Conservation (phyloP, 129 eudicot genomes). For the Helianthus annuus region HanXRQr2.0-SUNRISE NC_035449.2:23327181-23327680, state of each 20-base stretch:
- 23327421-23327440: conserved; percentile 37
- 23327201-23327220: conserved; percentile 47
- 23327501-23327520: conserved; percentile 38
- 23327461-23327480: neutral
- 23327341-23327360: conserved; percentile 41
- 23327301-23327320: conserved; percentile 35
- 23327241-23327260: conserved; percentile 47
- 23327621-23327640: conserved; percentile 47
- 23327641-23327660: conserved; percentile 34
- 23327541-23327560: conserved; percentile 31
- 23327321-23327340: conserved; percentile 37
- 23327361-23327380: conserved; percentile 40
- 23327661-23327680: conserved; percentile 44
- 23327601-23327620: conserved; percentile 46
- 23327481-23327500: neutral
- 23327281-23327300: conserved; percentile 20
- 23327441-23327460: conserved; percentile 7
- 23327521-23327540: conserved; percentile 51
- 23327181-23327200: conserved; percentile 46
- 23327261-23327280: conserved; percentile 37
- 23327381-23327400: conserved; percentile 37
- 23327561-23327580: conserved; percentile 38
- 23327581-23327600: conserved; percentile 51
- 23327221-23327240: conserved; percentile 48
- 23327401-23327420: conserved; percentile 44